Base-by-base conservation (phyloP, 2,329 filamentous ascomycete species). In the Cercospora berteroae region DNA sequence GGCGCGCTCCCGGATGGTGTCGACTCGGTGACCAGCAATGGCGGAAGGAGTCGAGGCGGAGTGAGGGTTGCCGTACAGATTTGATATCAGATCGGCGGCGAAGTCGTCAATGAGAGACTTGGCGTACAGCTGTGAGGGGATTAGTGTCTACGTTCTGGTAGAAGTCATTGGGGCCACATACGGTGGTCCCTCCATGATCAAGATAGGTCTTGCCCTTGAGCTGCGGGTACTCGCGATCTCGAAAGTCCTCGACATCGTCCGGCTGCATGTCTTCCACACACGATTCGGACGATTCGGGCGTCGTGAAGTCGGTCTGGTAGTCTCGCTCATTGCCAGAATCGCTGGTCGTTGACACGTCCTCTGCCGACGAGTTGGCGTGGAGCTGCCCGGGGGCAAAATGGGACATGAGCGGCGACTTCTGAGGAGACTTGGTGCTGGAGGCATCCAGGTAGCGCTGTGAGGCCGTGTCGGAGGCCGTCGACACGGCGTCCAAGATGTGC, bases 11-110 rank as follows among this genome's bases (percentile, higher is more conserved):
- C 87, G 82, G 7, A 88, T 80, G 25, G 82, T 80, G 69, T 89
- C 86, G 36, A 90, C 84, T 66, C 84, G 80, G 29, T 85, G 81
- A 4, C 87, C 87, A 1, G 86, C 84, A 20, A 86, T 78, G 64
- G 83, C 84, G 13, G 87, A 88, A 0, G 87, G 87, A 16, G 83
- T 80, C 42, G 87, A 88, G 70, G 86, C 83, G 1, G 89, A 90
- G 75, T 91, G 89, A 2, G 89, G 89, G 71, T 91, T 91, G 10
- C 88, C 88, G 72, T 89, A 88, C n/a, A 90, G 80, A 68, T 83
- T 85, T 36, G 79, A 74, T 48, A 83, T 79, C 77, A 90, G 83
- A 71, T 87, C 84, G 18, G 73, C 75, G 5, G 85, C 82, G 76
- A 89, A 89, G 25, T 80, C 79, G 56, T 84, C 81, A 48, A 89